phyloP scores from a whole-genome alignment of 352 stramenopile species.

The Phytopythium chamaehyphon region DNA sequence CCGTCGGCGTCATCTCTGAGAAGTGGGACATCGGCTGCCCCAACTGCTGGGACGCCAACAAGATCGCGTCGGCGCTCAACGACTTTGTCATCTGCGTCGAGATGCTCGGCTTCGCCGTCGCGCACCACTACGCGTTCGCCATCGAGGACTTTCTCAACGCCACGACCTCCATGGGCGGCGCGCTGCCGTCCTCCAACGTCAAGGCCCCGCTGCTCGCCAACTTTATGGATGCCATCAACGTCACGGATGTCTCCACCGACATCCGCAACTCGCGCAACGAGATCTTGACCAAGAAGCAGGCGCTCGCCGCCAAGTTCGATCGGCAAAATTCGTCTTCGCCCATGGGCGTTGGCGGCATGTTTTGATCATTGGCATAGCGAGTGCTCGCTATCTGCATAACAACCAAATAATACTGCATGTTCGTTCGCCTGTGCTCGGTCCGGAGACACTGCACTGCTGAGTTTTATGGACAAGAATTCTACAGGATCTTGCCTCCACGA shows the following conservation, averaged over 20 bases:
- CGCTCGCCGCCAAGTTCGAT: constrained; percentile 80
- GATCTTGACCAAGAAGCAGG: constrained; percentile 88
- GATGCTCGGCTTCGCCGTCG: constrained; percentile 91
- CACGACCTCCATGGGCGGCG: constrained; percentile 17
- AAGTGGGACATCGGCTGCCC: constrained; percentile 83
- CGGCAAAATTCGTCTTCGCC: constrained; percentile 64
- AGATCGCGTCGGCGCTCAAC: constrained; percentile 88
- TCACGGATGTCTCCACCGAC: constrained; percentile 84
- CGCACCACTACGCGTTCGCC: constrained; percentile 91
- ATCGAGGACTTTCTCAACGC: constrained; percentile 86
- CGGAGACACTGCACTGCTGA: too few relatives aligned
- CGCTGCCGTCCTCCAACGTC: constrained; percentile 65
- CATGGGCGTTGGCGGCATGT: constrained; percentile 33
- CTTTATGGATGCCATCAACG: constrained; percentile 89
- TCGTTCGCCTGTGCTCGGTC: too few relatives aligned
- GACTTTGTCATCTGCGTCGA: constrained; percentile 95
- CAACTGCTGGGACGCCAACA: constrained; percentile 78
- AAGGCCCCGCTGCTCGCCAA: constrained; percentile 83
- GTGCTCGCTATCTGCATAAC: background rate
- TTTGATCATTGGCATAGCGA: constrained; percentile 16
- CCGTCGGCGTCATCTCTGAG: constrained; percentile 81
- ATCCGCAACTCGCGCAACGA: constrained; percentile 82
- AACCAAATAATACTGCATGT: too few relatives aligned
- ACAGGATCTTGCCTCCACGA: too few relatives aligned
- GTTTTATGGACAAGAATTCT: too few relatives aligned